Evolutionary conservation across 2,329 filamentous ascomycete species (phyloP), one percentile per base, ranked within the genome.

Genomic region (Colletotrichum cuscutae): DNA sequence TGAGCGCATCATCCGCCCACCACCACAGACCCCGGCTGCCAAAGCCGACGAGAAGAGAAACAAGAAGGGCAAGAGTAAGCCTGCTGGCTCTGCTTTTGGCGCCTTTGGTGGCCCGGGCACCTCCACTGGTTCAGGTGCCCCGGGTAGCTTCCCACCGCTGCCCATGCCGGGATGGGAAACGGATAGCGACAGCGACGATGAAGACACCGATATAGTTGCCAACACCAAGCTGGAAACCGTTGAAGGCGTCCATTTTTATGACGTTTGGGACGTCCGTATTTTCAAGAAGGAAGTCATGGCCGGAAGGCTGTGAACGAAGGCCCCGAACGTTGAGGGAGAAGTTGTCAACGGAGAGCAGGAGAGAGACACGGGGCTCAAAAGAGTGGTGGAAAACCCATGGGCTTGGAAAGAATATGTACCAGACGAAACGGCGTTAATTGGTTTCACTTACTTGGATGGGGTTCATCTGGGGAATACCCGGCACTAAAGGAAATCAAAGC

Each of bases 221-320:
- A 76, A 74, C 5, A 62, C 78, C 42, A 84, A 80, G 73, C 78
- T 86, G 7, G 81, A 85, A 71, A 80, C 82, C 8, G 72, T 84
- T 3, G 83, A 86, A 22, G 79, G 78, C 3, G 76, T 85, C 9
- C 78, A 79, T 7, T 87, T 87, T 73, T 84, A 83, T 61, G 85
- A 88, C 58, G 79, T 87, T 6, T 80, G 75, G 74, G 88, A 84
- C 0, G 84, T 90, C 46, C 84, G 83, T 73, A 90, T 91, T 62
- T 91, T 91, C 75, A 84, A 88, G 76, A 90, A 90, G 79, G 88
- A 90, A 77, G 80, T 91, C 61, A 82, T 86, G 37, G 75, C 75
- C 26, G 86, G 85, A 2, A 79, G 82, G 26, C 76, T 88, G 32
- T 88, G 53, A 59, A 62, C 13, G 85, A 2, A 79, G 82, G 26